phyloP scores from a whole-genome alignment of 108 stramenopile genomes.

The Cylindrotheca fusiformis region DNA sequence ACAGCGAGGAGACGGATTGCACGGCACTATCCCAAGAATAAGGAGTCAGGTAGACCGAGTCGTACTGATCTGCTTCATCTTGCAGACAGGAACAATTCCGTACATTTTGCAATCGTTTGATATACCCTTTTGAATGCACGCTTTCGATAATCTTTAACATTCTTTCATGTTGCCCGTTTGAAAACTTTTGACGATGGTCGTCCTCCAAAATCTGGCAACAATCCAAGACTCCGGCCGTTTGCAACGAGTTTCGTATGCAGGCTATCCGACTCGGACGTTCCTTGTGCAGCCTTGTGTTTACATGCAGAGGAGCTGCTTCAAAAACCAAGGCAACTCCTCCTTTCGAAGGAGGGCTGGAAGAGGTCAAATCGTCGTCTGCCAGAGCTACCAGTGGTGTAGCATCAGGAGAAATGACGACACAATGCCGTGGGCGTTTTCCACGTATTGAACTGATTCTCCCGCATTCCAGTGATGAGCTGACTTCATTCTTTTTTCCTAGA shows the following conservation, averaged over 20 bases:
- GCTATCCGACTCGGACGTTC: neutral
- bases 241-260: neutral
- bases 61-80: slow-evolving; percentile 49
- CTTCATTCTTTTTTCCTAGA: too few relatives aligned
- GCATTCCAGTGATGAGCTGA: too few relatives aligned
- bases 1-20: slow-evolving; percentile 47
- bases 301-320: neutral
- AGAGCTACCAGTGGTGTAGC: neutral
- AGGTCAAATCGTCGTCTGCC: neutral
- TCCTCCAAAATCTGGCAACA: neutral
- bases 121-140: neutral
- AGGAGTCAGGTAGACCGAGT: slow-evolving; percentile 53
- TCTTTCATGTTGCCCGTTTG: neutral
- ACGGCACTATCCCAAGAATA: slow-evolving; percentile 40
- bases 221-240: neutral
- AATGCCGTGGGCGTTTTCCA: too few relatives aligned
- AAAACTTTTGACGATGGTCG: neutral
- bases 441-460: too few relatives aligned
- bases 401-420: neutral
- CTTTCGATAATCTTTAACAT: neutral
- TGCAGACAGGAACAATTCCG: neutral
- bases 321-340: neutral
- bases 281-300: neutral
- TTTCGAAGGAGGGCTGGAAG: neutral
- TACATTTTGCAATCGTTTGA: neutral